Evolutionary conservation across 177 flowering plant species (phyloP), one percentile per base, ranked within the genome.

Genomic region (Vitis hybrid): DNA sequence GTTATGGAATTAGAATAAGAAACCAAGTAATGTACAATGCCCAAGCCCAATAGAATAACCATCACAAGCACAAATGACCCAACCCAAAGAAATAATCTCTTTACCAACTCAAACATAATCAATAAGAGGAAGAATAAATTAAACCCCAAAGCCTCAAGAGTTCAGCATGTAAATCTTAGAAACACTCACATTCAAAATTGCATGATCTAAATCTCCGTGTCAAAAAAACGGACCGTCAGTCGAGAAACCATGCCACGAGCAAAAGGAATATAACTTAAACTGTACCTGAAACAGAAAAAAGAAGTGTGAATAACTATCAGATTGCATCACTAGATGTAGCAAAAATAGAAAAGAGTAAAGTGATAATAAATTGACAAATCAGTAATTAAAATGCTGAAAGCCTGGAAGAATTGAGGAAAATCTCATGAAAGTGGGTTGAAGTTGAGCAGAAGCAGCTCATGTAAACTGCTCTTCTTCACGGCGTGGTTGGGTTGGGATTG

Each of bases 201-300:
- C 54, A 72, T 60, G 17, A 11, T 62, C 74, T 86, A 90, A 4
- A 92, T 70, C 71, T 94, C 97, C 0, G 97, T 95, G 82, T 92
- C 97, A 66, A 77, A 87, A 33, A 84, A 80, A 10, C 93, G 82
- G 63, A 89, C 52, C 77, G 88, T 84, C 81, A 95, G 62, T 57
- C 86, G 66, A 58, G 97, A 89, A 54, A 88, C 91, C 83, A 87
- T 81, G 78, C 86, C 76, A 47, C 98, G 88, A 59, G 99, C 99
- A 82, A 93, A 95, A 47, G 99, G 98, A 64, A 95, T 87, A 66
- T 93, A 95, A 65, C 99, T 95, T 67, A 95, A 82, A 71, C 95
- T 83, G 78, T 95, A 95, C 98, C 98, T 92, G 97, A 14, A 81
- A 75, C 60, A 76, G 59, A 49, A 49, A 1, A 18, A 20, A 61